Base-by-base conservation (phyloP, 768 basidiomycete species). In the Termitomyces sp. region DNA sequence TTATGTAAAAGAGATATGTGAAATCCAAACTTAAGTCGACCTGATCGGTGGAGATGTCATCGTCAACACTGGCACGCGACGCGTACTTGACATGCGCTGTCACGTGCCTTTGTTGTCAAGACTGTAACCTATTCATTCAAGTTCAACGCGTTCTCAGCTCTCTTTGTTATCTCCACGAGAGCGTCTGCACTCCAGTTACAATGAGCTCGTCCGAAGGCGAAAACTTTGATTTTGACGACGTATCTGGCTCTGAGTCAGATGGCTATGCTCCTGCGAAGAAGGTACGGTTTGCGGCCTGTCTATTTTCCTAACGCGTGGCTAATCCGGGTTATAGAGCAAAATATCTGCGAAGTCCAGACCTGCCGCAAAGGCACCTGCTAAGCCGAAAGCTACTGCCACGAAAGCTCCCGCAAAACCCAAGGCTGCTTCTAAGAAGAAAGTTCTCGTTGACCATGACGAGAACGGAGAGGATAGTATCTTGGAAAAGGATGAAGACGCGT, bases 151-250 rank as follows among this genome's bases (percentile, higher is more conserved):
- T 12, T 4, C 33, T 45, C 55, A 36, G 24, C 9, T 22, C 46
- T 28, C 49, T 56, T 61, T 57, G 48, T 58, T 45, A 52, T 28
- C 57, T 58, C 6, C 55, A 53, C 45, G 22, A 15, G 46, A 7
- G 45, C 42, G 35, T 36, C 35, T 55, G 32, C 12, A 36, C 33
- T 44, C 35, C 48, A 24, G 20, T 39, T 45, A 70, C 64, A 58
- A 91, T 92, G 91, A 89, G 86, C 74, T 89, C 88, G 58, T 89
- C 89, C 12, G 89, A 88, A 69, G 82, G 73, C 55, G 91, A 92
- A 74, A 84, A 80, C 65, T 91, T 87, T 55, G 84, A 86, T 64
- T 66, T 89, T 53, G 81, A 85, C 63, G 72, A 81, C 65, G 65
- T 84, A 28, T 87, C 86, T 54, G 84, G 76, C 4, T 83, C 81